These are phyloP conservation scores for Colletotrichum tanaceti DNA, from an alignment of 2,329 filamentous ascomycete genomes.

Conservation along the genomic window DNA sequence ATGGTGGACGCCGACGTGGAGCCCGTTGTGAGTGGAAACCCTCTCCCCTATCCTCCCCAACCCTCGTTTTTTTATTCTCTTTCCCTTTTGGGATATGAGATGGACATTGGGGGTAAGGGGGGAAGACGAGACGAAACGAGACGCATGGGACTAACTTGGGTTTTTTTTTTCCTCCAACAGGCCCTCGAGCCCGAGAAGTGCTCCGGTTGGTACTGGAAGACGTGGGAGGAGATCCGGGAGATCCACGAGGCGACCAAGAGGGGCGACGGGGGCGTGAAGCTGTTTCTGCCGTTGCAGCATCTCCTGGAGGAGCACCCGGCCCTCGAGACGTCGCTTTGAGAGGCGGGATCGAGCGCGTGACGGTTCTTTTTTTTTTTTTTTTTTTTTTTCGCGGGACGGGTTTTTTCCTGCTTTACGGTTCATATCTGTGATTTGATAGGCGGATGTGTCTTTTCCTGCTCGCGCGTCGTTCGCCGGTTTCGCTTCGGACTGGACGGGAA, in stretches of 20 bases:
- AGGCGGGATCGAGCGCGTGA: no score
- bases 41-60: no score
- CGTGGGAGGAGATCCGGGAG: conserved; percentile 56
- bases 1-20: conserved; percentile 59
- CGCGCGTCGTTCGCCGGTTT: no score
- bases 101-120: no score
- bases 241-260: conserved; percentile 22
- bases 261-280: conserved; percentile 36
- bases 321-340: conserved; percentile 17
- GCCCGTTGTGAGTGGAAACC: conserved; percentile 48
- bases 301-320: conserved; percentile 45
- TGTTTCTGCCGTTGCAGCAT: conserved; percentile 51
- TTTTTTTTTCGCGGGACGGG: no score
- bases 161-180: conserved; percentile 42
- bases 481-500: no score
- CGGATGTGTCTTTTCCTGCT: no score
- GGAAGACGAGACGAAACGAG: neutral
- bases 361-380: neutral
- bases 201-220: conserved; percentile 61
- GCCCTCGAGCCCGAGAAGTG: conserved; percentile 63
- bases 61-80: neutral
- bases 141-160: conserved; percentile 2
- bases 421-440: no score
- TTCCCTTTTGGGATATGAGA: neutral
- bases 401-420: no score